Evolutionary conservation across 192 early-diverging fungal species (phyloP), one percentile per base, ranked within the genome.

Genomic region (Cladochytrium replicatum): DNA sequence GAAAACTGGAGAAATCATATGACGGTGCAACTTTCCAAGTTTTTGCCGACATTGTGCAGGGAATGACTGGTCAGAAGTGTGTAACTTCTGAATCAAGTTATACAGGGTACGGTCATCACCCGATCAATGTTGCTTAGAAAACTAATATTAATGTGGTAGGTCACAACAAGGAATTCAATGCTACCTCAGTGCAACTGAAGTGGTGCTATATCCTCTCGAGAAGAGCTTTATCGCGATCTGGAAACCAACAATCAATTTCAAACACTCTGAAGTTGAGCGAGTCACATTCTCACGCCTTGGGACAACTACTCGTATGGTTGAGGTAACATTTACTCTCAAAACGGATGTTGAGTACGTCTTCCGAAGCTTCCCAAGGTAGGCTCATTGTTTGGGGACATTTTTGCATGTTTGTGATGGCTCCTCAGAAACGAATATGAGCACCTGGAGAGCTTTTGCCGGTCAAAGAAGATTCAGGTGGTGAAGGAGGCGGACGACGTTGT

Each of bases 151-250:
- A 84, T 41, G 76, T 82, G 42, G 87, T 90, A 48, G 78, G 73
- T 23, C 67, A 84, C 13, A 69, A 74, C 42, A n/a, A n/a, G 91
- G 88, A 15, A 67, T 98, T 61, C 94, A 96, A 64, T 93, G 89
- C 49, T 92, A 89, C 25, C 81, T 89, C 74, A 99, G 96, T 69
- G 91, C 95, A 28, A 94, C 87, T 72, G 95, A 99, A 58, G 89
- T 88, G 48, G 83, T 82, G 41, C 63, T 99, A 21, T 99, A 93
- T 48, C 93, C 90, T 2, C 71, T 96, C 32, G 93, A 94, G 49
- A 89, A 90, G 58, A 83, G 82, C n/a, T 84, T 99, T 54, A 30
- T 99, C 38, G 92, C 93, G 48, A 82, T 93, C 41, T 88, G 89
- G 29, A 99, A 99, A 61, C 93, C 91, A 0, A 72, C 90, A n/a